These are phyloP conservation scores for Babesia bovis DNA, from an alignment of 169 alveolate genomes.

Conservation along the genomic window DNA sequence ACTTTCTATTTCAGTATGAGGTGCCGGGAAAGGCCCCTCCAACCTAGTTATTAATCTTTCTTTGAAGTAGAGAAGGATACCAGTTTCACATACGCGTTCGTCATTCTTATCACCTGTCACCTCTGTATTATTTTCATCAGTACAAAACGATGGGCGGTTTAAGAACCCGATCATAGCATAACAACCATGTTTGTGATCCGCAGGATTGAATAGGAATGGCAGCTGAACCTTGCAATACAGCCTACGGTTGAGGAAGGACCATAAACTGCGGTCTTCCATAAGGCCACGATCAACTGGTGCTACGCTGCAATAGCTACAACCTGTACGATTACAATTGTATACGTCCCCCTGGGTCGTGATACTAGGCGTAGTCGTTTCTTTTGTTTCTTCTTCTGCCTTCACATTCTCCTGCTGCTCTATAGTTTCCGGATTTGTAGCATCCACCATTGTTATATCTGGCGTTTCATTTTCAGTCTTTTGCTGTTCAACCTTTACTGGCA, in stretches of 20 bases:
- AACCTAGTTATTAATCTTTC: conserved; percentile 82
- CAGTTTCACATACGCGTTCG: conserved; percentile 84
- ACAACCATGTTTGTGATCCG: conserved; percentile 81
- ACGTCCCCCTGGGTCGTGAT: conserved; percentile 32
- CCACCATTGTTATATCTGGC: conserved; percentile 5
- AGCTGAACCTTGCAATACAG: conserved; percentile 76
- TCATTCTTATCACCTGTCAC: conserved; percentile 11
- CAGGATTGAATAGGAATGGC: conserved; percentile 81
- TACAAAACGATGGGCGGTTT: conserved; percentile 68
- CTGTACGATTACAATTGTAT: conserved; percentile 62
- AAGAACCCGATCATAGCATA: conserved; percentile 83
- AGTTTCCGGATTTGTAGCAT: neutral
- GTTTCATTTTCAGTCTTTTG: neutral
- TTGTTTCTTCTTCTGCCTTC: conserved; percentile 15
- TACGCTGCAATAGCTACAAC: conserved; percentile 61
- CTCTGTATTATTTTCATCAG: conserved; percentile 11
- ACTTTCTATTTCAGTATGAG: conserved; percentile 72
- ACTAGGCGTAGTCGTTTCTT: neutral
- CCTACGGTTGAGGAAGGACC: conserved; percentile 65
- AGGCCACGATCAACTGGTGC: conserved; percentile 56
- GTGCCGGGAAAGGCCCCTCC: conserved; percentile 86
- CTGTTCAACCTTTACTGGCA: conserved; percentile 12
- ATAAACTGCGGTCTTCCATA: conserved; percentile 50
- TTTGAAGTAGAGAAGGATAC: conserved; percentile 84
- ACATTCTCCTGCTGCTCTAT: conserved; percentile 1